phyloP scores from a whole-genome alignment of 1,284 basidiomycete genomes.

The Pseudozyma flocculosa region DNA sequence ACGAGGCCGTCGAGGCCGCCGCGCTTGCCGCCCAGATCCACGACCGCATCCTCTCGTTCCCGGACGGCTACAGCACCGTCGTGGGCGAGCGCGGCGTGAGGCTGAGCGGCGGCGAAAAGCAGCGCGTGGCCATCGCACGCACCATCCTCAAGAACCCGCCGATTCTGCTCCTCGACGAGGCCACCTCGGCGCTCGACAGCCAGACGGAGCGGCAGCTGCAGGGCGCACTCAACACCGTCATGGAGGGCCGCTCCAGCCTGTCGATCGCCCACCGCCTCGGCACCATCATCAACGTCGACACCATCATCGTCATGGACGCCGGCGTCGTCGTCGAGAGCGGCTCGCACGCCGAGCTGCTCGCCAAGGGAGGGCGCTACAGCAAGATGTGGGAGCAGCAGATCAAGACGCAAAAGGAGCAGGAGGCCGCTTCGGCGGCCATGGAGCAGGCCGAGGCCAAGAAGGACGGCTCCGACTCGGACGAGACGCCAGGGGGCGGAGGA shows the following conservation, averaged over 20 bases:
- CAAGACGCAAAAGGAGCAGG: slow-evolving; percentile 54
- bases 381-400: slow-evolving; percentile 56
- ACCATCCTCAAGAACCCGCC: slow-evolving; percentile 83
- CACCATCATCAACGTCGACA: slow-evolving; percentile 56
- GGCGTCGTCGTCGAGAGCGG: slow-evolving; percentile 48
- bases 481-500: neutral
- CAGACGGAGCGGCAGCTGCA: slow-evolving; percentile 54
- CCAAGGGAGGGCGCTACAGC: slow-evolving; percentile 39
- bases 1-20: slow-evolving; percentile 48
- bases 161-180: slow-evolving; percentile 78
- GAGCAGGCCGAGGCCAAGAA: slow-evolving; percentile 5
- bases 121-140: slow-evolving; percentile 80
- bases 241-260: slow-evolving; percentile 54
- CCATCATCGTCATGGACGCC: slow-evolving; percentile 49
- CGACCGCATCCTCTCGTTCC: slow-evolving; percentile 64
- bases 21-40: slow-evolving; percentile 55
- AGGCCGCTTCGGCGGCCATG: slow-evolving; percentile 32
- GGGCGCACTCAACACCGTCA: slow-evolving; percentile 48
- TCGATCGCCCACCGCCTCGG: slow-evolving; percentile 57
- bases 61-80: slow-evolving; percentile 73
- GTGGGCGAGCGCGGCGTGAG: slow-evolving; percentile 80
- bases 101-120: slow-evolving; percentile 69
- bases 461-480: neutral
- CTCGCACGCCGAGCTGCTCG: slow-evolving; percentile 51
- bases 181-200: slow-evolving; percentile 64